phyloP scores from a whole-genome alignment of 805 yeast species.

The Kurtzmaniella fragi region DNA sequence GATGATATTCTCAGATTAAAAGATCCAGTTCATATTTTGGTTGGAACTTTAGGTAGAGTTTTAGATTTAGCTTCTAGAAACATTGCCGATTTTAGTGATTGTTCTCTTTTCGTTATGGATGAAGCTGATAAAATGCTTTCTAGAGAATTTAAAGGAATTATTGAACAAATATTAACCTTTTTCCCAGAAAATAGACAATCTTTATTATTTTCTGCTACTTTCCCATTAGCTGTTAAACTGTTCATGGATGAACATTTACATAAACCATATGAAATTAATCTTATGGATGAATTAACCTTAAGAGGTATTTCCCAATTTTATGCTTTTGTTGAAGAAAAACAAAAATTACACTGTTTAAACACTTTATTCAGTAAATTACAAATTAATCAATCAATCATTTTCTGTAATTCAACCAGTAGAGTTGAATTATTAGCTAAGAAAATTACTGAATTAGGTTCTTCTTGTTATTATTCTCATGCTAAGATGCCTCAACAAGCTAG shows the following conservation, averaged over 20 bases:
- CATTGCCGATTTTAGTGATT: slow-evolving; percentile 80
- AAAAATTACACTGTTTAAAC: slow-evolving; percentile 92
- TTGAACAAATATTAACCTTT: slow-evolving; percentile 78
- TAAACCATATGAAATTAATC: slow-evolving; percentile 90
- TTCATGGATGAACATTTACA: slow-evolving; percentile 88
- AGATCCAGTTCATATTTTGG: slow-evolving; percentile 90
- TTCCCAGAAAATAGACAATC: slow-evolving; percentile 74
- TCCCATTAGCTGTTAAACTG: slow-evolving; percentile 88
- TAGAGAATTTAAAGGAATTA: slow-evolving; percentile 80
- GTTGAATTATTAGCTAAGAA: slow-evolving; percentile 94
- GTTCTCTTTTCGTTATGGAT: slow-evolving; percentile 91
- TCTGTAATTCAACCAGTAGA: slow-evolving; percentile 94
- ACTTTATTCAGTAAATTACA: slow-evolving; percentile 91
- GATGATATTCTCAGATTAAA: slow-evolving; percentile 92
- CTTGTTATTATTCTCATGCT: slow-evolving; percentile 96
- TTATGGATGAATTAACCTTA: slow-evolving; percentile 95
- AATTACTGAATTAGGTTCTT: slow-evolving; percentile 92
- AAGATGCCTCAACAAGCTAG: slow-evolving; percentile 96
- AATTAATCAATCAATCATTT: slow-evolving; percentile 93
- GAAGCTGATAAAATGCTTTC: slow-evolving; percentile 97
- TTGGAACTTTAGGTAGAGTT: slow-evolving; percentile 98
- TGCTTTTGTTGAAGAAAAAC: slow-evolving; percentile 97
- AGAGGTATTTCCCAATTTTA: slow-evolving; percentile 96
- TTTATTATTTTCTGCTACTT: slow-evolving; percentile 88
- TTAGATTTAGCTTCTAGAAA: slow-evolving; percentile 87